Base-by-base conservation (phyloP, 257 asterid genomes). In the Nicotiana obtusifolia region DNA sequence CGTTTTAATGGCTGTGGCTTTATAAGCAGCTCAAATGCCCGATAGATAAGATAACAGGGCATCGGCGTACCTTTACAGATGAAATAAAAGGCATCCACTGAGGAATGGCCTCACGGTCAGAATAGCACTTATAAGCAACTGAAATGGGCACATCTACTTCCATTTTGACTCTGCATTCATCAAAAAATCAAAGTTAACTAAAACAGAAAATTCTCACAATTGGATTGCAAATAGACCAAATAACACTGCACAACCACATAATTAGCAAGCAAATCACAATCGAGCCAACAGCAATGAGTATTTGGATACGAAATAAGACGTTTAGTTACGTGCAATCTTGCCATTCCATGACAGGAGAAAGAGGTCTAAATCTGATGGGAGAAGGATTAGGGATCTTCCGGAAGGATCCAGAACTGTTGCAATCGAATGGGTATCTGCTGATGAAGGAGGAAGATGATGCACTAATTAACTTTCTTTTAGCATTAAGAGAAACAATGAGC, bases 11-110 rank as follows among this genome's bases (percentile, higher is more conserved):
- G 44, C 6, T 19, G 22, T 19, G 9, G 1, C 7, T 69, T 10
- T 14, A 52, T 14, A 52, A 52, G 17, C 57, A 41, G 35, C 57
- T 41, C 59, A 11, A 69, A 3, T 26, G 35, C 2, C 20, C n/a
- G 2, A 0, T n/a, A 22, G 78, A 68, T n/a, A 37, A 41, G 37
- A 17, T 61, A 41, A 11, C 0, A 41, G 33, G 67, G 0, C 64
- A 57, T 22, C 4, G 20, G 76, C 82, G 28, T 69, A 91, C 98
- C 97, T 91, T 88, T 5, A 95, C 98, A 16, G 97, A 68, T 17
- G 98, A 92, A 90, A 95, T 95, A 88, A 95, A 95, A 9, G 99
- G 99, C 99, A 95, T 93, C 99, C 99, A 95, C 68, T 87, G 89
- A 81, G 99, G 90, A 83, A 95, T 92, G 66, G 97, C 92, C 87